These are phyloP conservation scores for Gypsophila paniculata DNA, from an alignment of 179 eudicot genomes.

Conservation along the genomic window DNA sequence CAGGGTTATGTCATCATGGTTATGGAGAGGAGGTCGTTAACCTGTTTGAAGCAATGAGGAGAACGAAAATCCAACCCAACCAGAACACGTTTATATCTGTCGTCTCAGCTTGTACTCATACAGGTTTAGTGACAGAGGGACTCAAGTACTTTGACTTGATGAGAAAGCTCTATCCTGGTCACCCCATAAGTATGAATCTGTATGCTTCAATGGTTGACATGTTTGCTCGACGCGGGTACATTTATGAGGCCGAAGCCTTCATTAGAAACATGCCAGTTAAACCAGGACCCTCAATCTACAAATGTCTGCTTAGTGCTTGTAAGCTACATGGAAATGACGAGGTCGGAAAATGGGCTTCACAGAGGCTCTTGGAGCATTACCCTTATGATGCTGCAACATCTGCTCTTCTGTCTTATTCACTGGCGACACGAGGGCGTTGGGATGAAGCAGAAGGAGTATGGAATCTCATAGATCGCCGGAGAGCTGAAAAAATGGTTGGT, in stretches of 20 bases:
- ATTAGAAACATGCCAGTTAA: slow-evolving; percentile 46
- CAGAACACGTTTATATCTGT: slow-evolving; percentile 44
- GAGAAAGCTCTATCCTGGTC: slow-evolving; percentile 28
- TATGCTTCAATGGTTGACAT: slow-evolving; percentile 65
- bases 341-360: slow-evolving; percentile 41
- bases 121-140: slow-evolving; percentile 48
- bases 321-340: slow-evolving; percentile 48
- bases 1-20: slow-evolving; percentile 52
- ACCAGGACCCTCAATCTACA: slow-evolving; percentile 42
- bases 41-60: slow-evolving; percentile 51
- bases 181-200: slow-evolving; percentile 36
- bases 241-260: slow-evolving; percentile 53
- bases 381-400: slow-evolving; percentile 47
- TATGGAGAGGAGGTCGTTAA: slow-evolving; percentile 40
- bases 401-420: slow-evolving; percentile 45
- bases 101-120: slow-evolving; percentile 61
- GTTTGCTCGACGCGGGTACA: slow-evolving; percentile 53
- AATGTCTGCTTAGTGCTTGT: slow-evolving; percentile 55
- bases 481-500: slow-evolving; percentile 35
- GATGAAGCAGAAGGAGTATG: slow-evolving; percentile 43
- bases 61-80: slow-evolving; percentile 40
- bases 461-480: slow-evolving; percentile 40
- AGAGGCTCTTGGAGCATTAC: slow-evolving; percentile 38
- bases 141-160: slow-evolving; percentile 43
- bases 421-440: slow-evolving; percentile 51